Evolutionary conservation across 164 flowering plant species (phyloP).

Genomic region (Aristolochia fimbriata): DNA sequence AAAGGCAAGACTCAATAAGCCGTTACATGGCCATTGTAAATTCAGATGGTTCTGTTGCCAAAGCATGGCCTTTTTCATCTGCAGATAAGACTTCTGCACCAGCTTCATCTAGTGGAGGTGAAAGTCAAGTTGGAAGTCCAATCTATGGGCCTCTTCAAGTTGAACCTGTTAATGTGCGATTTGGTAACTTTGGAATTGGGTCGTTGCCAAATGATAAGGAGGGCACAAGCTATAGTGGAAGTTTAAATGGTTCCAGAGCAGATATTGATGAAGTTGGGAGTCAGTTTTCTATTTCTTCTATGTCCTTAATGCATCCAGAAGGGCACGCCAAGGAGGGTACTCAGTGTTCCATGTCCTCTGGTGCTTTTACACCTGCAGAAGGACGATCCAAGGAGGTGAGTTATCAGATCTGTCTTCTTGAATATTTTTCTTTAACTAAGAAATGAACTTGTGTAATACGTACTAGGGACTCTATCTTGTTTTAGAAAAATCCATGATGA

Average conservation of each 20-base stretch:
- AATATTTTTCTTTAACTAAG: too few relatives aligned
- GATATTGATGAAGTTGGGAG: slow-evolving; percentile 68
- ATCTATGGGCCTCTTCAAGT: slow-evolving; percentile 62
- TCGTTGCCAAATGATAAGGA: slow-evolving; percentile 72
- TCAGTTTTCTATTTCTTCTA: slow-evolving; percentile 67
- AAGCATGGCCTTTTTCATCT: slow-evolving; percentile 73
- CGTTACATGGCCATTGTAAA: slow-evolving; percentile 80
- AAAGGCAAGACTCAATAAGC: slow-evolving; percentile 72
- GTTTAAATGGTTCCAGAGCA: slow-evolving; percentile 57
- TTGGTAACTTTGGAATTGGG: slow-evolving; percentile 77
- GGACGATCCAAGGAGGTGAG: too few relatives aligned
- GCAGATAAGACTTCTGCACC: slow-evolving; percentile 36
- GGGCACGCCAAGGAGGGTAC: slow-evolving; percentile 73
- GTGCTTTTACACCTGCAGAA: too few relatives aligned
- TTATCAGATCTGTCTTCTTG: too few relatives aligned
- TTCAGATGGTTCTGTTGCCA: slow-evolving; percentile 82
- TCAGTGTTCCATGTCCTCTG: too few relatives aligned
- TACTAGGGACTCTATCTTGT: too few relatives aligned
- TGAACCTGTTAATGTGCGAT: slow-evolving; percentile 77
- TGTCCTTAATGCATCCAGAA: slow-evolving; percentile 73
- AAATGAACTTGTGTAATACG: too few relatives aligned
- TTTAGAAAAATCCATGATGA: too few relatives aligned
- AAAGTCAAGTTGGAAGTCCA: slow-evolving; percentile 31
- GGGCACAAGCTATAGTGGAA: slow-evolving; percentile 73
- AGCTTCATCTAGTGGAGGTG: slow-evolving; percentile 26